phyloP scores from a whole-genome alignment of 2,329 filamentous ascomycete genomes.

The Scedosporium minutisporum region DNA sequence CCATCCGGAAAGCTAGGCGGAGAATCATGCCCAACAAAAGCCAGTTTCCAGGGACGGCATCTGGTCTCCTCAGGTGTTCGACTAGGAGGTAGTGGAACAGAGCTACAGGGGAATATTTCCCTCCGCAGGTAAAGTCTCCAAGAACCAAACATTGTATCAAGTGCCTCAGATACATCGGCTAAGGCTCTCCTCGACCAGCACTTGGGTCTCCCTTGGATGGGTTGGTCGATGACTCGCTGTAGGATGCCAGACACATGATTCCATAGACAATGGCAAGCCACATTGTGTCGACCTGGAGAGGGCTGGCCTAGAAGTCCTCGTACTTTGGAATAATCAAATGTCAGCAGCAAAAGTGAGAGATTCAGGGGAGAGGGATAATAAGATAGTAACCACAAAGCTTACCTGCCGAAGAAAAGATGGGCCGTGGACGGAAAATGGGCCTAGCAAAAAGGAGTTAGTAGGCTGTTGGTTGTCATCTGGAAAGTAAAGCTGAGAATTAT shows the following conservation, averaged over 20 bases:
- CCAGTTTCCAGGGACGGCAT: background rate
- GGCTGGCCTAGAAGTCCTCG: background rate
- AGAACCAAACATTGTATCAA: background rate
- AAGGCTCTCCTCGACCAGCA: background rate
- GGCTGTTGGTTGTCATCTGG: background rate
- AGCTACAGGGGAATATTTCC: background rate
- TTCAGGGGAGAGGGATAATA: background rate
- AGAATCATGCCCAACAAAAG: background rate
- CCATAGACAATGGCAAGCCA: background rate
- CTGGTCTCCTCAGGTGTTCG: background rate
- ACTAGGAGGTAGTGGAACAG: background rate
- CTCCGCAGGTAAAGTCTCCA: background rate
- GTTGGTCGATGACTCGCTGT: background rate
- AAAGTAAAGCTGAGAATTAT: background rate
- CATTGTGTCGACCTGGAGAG: background rate
- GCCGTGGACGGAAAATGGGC: background rate
- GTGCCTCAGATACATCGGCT: background rate
- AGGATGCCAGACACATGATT: background rate
- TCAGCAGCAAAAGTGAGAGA: background rate
- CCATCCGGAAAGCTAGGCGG: background rate
- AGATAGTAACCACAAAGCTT: background rate
- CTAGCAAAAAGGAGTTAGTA: background rate
- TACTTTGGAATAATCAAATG: background rate
- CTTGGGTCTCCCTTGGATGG: background rate
- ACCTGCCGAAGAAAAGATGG: background rate